phyloP scores from a whole-genome alignment of 148 eudicot species.

The Persicaria tinctoria region DNA sequence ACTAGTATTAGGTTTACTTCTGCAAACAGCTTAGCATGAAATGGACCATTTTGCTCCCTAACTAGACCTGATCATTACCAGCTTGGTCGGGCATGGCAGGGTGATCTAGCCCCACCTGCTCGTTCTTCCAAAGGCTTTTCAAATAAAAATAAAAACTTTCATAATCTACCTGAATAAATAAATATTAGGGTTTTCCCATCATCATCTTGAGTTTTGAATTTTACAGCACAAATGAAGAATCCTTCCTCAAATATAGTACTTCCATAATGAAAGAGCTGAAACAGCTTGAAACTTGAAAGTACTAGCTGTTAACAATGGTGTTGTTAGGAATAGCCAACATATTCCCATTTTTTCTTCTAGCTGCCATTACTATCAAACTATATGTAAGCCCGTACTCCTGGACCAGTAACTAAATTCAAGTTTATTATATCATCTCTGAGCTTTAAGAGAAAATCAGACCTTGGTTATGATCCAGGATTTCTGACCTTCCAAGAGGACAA shows the following conservation, averaged over 20 bases:
- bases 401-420: not conserved
- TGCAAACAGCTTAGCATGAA: not conserved
- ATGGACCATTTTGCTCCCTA: not conserved
- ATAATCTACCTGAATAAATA: too few relatives aligned
- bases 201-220: too few relatives aligned
- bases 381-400: not conserved
- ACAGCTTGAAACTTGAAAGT: slow-evolving; percentile 1
- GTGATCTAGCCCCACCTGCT: too few relatives aligned
- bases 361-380: not conserved
- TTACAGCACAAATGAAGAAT: not conserved
- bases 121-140: too few relatives aligned
- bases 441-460: not conserved
- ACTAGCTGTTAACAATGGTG: not conserved
- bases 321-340: not conserved
- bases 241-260: not conserved
- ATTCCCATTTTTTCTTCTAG: not conserved
- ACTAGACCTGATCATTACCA: too few relatives aligned
- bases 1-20: not conserved
- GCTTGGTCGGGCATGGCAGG: too few relatives aligned
- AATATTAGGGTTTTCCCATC: too few relatives aligned
- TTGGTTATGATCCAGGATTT: not conserved
- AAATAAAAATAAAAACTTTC: too few relatives aligned
- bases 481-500: slow-evolving; percentile 45
- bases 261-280: not conserved
- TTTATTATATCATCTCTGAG: not conserved